phyloP scores from a whole-genome alignment of 2,329 filamentous ascomycete genomes.

The Aspergillus ochraceoroseus region DNA sequence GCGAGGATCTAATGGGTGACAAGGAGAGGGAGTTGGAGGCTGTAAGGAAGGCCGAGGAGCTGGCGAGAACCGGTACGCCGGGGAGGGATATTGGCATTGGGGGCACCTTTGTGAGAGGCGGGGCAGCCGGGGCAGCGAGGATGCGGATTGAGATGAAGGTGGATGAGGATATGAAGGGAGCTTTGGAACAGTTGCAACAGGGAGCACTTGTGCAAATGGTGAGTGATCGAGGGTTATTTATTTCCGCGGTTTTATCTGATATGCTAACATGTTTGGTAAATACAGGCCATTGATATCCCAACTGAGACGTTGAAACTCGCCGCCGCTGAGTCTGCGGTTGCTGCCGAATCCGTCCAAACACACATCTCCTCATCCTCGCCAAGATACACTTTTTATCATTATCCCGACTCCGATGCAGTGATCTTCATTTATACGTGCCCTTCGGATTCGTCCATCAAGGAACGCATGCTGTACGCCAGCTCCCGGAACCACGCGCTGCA shows the following conservation, averaged over 20 bases:
- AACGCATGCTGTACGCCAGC: constrained; percentile 62
- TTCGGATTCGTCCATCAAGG: constrained; percentile 56
- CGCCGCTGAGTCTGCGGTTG: constrained; percentile 40
- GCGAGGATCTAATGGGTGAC: constrained; percentile 55
- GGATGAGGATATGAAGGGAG: constrained; percentile 51
- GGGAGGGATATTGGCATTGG: constrained; percentile 47
- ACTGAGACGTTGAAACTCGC: constrained; percentile 56
- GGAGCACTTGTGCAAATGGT: constrained; percentile 50
- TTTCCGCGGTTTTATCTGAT: constrained; percentile 22
- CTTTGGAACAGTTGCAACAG: constrained; percentile 42
- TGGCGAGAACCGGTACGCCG: constrained; percentile 51
- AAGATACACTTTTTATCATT: constrained; percentile 58
- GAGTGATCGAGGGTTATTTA: constrained; percentile 21
- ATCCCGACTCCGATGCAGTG: constrained; percentile 46
- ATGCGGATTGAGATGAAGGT: constrained; percentile 49
- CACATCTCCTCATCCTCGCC: constrained; percentile 53
- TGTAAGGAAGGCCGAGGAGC: constrained; percentile 56
- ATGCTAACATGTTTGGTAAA: constrained; percentile 13
- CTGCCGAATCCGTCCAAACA: constrained; percentile 43
- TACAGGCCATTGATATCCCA: constrained; percentile 39
- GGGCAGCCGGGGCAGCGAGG: constrained; percentile 32
- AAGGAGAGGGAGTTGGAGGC: constrained; percentile 56
- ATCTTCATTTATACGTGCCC: constrained; percentile 64
- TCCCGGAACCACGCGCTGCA: constrained; percentile 52
- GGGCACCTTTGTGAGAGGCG: constrained; percentile 31